Percentiles rank a stretch among this genome's conserved stretches.
These are phyloP conservation scores for Cryptosporidium ryanae DNA, from an alignment of 169 alveolate species.

Conservation along the genomic window DNA sequence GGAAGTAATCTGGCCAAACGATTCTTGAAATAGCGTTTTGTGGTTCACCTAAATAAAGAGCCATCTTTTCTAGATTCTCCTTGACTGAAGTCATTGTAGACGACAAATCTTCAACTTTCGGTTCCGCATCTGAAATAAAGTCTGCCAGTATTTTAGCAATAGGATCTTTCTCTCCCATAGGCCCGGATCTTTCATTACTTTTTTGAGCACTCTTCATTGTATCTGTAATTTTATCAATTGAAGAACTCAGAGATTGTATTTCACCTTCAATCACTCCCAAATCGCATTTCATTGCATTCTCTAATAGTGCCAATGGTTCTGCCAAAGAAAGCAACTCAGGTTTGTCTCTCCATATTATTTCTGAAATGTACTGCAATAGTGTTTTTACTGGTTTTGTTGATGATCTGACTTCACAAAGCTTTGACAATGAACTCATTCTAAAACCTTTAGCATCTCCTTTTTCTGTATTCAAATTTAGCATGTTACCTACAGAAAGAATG, in stretches of 20 bases:
- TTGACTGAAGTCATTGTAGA: slow-evolving; percentile 80
- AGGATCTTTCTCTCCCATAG: slow-evolving; percentile 79
- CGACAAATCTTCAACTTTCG: slow-evolving; percentile 77
- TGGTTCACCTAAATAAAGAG: slow-evolving; percentile 85
- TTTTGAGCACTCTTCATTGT: slow-evolving; percentile 77
- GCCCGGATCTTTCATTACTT: slow-evolving; percentile 78
- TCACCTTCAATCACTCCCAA: slow-evolving; percentile 76
- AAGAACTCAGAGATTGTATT: slow-evolving; percentile 51
- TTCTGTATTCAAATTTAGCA: slow-evolving; percentile 87
- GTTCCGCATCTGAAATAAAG: slow-evolving; percentile 81
- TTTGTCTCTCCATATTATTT: slow-evolving; percentile 78
- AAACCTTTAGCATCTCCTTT: slow-evolving; percentile 91
- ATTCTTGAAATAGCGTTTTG: slow-evolving; percentile 87
- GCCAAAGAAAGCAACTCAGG: slow-evolving; percentile 75
- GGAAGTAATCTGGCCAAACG: slow-evolving; percentile 86
- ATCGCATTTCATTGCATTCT: slow-evolving; percentile 77
- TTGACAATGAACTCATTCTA: slow-evolving; percentile 87
- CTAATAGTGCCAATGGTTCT: slow-evolving; percentile 72
- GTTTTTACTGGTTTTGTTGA: slow-evolving; percentile 90
- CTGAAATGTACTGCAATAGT: slow-evolving; percentile 86
- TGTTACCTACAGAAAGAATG: slow-evolving; percentile 87
- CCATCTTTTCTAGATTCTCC: slow-evolving; percentile 82
- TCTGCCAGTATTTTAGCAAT: slow-evolving; percentile 77
- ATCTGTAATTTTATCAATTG: slow-evolving; percentile 64
- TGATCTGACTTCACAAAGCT: slow-evolving; percentile 86